Evolutionary conservation across 495 filamentous ascomycete species (phyloP), one percentile per base, ranked within the genome.

Genomic region (Aspergillus haitiensis): DNA sequence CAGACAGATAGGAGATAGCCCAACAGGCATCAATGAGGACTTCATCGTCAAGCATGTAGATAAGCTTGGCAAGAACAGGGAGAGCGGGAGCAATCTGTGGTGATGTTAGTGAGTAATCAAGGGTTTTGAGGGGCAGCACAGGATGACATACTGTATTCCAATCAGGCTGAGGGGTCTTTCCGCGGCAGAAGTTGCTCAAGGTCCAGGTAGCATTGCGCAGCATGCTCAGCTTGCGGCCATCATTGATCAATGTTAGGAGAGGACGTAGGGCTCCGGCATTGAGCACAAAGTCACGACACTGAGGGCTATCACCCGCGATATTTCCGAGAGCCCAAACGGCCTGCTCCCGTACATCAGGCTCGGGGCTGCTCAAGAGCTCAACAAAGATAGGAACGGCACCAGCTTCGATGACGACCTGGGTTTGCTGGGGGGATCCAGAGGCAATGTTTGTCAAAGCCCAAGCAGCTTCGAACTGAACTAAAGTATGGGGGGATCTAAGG

Each of bases 361-460:
- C 95, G 57, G 91, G 95, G 80, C 93, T 97, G 67, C 81, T 87
- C 39, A 99, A 81, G 49, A 99, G 82, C 79, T 99, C 93, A 54
- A 97, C 93, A 68, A 99, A 99, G 71, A 99, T 98, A 7, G 95
- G 95, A 27, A 99, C 95, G 62, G 95, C 95, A 66, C 94, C 93
- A 55, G 95, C 94, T 74, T 97, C 93, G 67, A 99, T 98, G 67
- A 99, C 95, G 13, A 97, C 94, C 73, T 99, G 93, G 53, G 95
- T 99, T 75, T 99, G 95, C 64, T 91, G 87, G 42, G 95, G 93
- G 58, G 93, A 97, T 64, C 95, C 95, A 36, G 93, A 97, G 48
- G 95, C 95, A 76, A 99, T 99, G 80, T 99, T 99, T 77, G 95
- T 99, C 70, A 99, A 81, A 63, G 95, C 95, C 95, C 95, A 99